A percentile compares a stretch with the other conserved stretches of the same genome.
Conservation (phyloP, 352 stramenopile genomes). For the Phytophthora cactorum region DNA sequence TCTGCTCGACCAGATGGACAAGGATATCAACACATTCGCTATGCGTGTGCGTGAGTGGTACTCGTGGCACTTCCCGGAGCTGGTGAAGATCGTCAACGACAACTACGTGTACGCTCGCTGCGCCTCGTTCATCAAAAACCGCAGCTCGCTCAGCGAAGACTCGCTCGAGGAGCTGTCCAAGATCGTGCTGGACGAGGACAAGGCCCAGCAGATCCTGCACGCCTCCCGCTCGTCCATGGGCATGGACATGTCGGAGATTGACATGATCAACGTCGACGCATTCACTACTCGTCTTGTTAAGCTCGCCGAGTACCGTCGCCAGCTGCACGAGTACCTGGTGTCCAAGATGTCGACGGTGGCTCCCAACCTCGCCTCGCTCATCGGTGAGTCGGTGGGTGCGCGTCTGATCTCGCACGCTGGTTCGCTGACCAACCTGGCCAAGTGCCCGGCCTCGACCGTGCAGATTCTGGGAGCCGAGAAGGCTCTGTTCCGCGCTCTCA, state of each 20-base stretch:
- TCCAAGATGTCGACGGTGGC: slow-evolving; percentile 99
- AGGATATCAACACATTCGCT: slow-evolving; percentile 99
- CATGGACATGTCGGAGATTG: slow-evolving; percentile 99
- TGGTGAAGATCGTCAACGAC: slow-evolving; percentile 99
- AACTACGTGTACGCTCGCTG: slow-evolving; percentile 99
- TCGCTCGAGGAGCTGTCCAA: slow-evolving; percentile 84
- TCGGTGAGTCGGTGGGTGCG: slow-evolving; percentile 98
- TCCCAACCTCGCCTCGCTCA: slow-evolving; percentile 98
- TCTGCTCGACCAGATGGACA: slow-evolving; percentile 99
- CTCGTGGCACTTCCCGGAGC: slow-evolving; percentile 99
- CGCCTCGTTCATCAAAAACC: slow-evolving; percentile 97
- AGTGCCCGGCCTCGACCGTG: slow-evolving; percentile 99
- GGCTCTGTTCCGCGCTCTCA: slow-evolving; percentile 99
- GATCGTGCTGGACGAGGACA: slow-evolving; percentile 98
- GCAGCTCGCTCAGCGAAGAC: slow-evolving; percentile 79
- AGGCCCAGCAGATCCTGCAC: slow-evolving; percentile 95
- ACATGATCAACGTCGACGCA: slow-evolving; percentile 99
- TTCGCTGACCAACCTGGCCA: slow-evolving; percentile 99
- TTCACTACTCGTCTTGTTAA: slow-evolving; percentile 99
- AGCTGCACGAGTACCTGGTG: slow-evolving; percentile 94
- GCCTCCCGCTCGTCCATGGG: slow-evolving; percentile 98
- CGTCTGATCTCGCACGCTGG: slow-evolving; percentile 99
- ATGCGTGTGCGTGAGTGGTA: slow-evolving; percentile 99
- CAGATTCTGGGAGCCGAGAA: slow-evolving; percentile 99
- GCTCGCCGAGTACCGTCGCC: slow-evolving; percentile 97